Conservation (phyloP, 192 early-diverging fungal genomes). For the Mortierella hygrophila region DNA sequence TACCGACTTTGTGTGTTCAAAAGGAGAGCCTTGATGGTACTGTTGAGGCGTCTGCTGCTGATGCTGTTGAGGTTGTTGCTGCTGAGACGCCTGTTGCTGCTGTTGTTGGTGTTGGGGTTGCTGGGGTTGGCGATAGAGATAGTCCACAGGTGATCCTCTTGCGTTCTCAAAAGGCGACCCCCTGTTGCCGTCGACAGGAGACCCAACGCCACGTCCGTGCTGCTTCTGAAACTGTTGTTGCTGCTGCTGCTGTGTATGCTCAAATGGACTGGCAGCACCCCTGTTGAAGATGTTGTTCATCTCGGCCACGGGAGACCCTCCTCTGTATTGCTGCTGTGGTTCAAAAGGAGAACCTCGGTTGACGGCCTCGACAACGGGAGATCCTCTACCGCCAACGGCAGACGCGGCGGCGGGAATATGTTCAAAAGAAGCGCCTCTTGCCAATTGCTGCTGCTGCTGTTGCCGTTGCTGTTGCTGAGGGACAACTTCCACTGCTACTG, state of each 20-base stretch:
- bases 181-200: constrained; percentile 8
- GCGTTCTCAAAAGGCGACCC: constrained; percentile 17
- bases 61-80: constrained; percentile 9
- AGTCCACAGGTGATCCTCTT: not conserved
- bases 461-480: not conserved
- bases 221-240: not conserved
- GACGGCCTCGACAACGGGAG: constrained; percentile 26
- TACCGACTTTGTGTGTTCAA: constrained; percentile 13
- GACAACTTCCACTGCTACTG: not conserved
- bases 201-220: not conserved
- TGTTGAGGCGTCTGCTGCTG: not conserved
- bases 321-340: not conserved
- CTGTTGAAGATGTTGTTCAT: not conserved
- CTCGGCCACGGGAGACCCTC: constrained; percentile 8
- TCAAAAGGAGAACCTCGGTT: constrained; percentile 10
- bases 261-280: not conserved
- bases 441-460: not conserved
- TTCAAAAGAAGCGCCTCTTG: not conserved
- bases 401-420: not conserved
- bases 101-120: constrained; percentile 10
- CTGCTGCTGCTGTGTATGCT: not conserved
- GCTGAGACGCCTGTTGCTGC: constrained; percentile 7
- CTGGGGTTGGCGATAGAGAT: constrained; percentile 11
- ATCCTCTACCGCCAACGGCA: constrained; percentile 6
- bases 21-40: constrained; percentile 16